A percentile compares a stretch with the other conserved stretches of the same genome.
These are phyloP conservation scores for Orbilia ellipsospora DNA, from an alignment of 2,329 filamentous ascomycete genomes.

Conservation along the genomic window DNA sequence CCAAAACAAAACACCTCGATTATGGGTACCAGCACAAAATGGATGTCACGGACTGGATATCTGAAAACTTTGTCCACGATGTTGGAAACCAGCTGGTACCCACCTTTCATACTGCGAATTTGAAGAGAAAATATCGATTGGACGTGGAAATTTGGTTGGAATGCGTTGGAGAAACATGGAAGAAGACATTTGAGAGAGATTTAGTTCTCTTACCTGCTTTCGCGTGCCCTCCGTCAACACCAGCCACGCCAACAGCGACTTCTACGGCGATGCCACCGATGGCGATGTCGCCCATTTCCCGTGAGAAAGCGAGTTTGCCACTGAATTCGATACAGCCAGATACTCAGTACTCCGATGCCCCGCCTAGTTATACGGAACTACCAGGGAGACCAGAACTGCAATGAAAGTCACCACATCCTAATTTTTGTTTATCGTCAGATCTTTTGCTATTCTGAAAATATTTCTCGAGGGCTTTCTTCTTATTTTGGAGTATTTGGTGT, in stretches of 20 bases:
- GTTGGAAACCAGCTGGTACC: conserved; percentile 48
- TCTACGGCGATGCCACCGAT: conserved; percentile 16
- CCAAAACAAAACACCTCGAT: conserved; percentile 29
- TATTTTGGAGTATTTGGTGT: no score
- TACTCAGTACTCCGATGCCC: conserved; percentile 24
- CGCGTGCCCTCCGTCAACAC: neutral
- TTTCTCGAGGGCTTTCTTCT: no score
- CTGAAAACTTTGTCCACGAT: conserved; percentile 43
- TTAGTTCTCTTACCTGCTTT: conserved; percentile 39
- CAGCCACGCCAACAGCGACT: conserved; percentile 12
- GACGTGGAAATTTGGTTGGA: conserved; percentile 44
- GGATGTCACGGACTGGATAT: conserved; percentile 40
- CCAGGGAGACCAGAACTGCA: neutral
- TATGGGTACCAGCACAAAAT: conserved; percentile 44
- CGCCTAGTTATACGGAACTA: conserved; percentile 42
- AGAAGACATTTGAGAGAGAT: conserved; percentile 49
- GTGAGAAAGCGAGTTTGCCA: conserved; percentile 20
- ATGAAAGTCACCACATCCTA: no score
- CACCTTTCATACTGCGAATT: conserved; percentile 38
- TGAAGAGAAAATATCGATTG: conserved; percentile 39
- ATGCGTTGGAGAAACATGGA: conserved; percentile 46
- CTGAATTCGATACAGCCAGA: conserved; percentile 36
- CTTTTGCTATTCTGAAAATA: no score
- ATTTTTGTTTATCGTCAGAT: no score
- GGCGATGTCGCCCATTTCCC: conserved; percentile 2